A percentile compares a stretch with the other conserved stretches of the same genome.
Conservation (phyloP, 2,329 filamentous ascomycete species). For the Colletotrichum truncatum region DNA sequence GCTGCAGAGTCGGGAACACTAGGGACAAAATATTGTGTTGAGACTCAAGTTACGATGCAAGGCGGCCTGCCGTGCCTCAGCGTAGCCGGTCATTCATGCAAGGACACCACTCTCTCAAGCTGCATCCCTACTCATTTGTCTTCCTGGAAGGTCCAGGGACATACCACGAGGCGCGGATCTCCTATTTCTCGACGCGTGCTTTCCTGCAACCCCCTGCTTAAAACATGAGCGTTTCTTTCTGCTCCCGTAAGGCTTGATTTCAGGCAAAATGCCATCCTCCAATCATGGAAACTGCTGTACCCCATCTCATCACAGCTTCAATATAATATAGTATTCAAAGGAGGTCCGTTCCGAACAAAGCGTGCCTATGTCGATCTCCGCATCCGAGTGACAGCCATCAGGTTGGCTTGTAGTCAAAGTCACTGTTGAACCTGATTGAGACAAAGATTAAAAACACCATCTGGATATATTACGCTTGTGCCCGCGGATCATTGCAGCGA, state of each 20-base stretch:
- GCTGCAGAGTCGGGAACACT: constrained; percentile 10
- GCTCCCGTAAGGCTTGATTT: not conserved
- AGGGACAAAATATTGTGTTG: constrained; percentile 21
- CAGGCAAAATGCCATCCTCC: constrained; percentile 15
- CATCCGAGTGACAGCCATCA: constrained; percentile 8
- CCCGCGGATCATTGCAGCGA: not conserved
- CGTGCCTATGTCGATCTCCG: constrained; percentile 13
- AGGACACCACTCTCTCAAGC: not conserved
- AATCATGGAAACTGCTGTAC: not conserved
- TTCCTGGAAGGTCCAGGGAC: constrained; percentile 14
- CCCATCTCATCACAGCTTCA: constrained; percentile 8
- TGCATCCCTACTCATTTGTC: not conserved
- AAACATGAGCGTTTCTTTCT: constrained; percentile 2
- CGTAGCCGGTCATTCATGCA: constrained; percentile 15
- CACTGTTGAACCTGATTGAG: constrained; percentile 5
- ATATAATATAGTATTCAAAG: not conserved
- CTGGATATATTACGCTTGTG: not conserved
- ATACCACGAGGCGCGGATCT: constrained; percentile 1
- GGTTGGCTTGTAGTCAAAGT: not conserved
- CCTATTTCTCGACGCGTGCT: not conserved
- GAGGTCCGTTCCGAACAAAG: constrained; percentile 17
- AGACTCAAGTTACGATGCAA: not conserved
- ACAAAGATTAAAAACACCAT: not conserved
- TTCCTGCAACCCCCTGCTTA: constrained; percentile 7
- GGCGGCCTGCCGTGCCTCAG: constrained; percentile 7